Evolutionary conservation across 257 asterid species (phyloP).

Genomic region (Galeopsis tetrahit): DNA sequence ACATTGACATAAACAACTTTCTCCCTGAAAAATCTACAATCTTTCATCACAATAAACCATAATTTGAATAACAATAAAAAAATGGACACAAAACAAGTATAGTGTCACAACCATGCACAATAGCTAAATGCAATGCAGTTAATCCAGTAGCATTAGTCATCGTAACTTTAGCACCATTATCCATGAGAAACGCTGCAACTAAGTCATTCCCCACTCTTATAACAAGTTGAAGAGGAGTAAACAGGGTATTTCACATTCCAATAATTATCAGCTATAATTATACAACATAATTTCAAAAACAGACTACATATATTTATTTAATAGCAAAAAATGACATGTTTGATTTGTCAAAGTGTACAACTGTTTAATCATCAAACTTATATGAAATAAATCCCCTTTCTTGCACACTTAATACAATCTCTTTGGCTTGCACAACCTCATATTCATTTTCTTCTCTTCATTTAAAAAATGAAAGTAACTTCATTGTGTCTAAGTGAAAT

Average conservation of each 20-base stretch:
- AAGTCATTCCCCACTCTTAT: not conserved
- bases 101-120: not conserved
- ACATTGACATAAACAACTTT: not conserved
- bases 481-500: conserved; percentile 15
- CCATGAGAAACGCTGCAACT: not conserved
- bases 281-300: too few species aligned
- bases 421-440: not conserved
- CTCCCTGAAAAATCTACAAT: not conserved
- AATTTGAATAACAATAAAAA: too few species aligned
- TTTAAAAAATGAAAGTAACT: conserved; percentile 4
- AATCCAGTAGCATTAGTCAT: not conserved
- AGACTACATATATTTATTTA: too few species aligned
- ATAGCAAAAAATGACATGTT: too few species aligned
- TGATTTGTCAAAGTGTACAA: not conserved
- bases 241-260: too few species aligned
- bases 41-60: too few species aligned
- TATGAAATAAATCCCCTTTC: not conserved
- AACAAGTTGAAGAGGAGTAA: not conserved
- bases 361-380: conserved; percentile 16
- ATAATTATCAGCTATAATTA: too few species aligned
- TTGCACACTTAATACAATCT: not conserved
- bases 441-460: conserved; percentile 6
- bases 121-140: not conserved
- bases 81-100: not conserved
- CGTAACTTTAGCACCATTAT: not conserved